These are phyloP conservation scores for Plasmodium cynomolgi DNA, from an alignment of 169 alveolate genomes.

Conservation along the genomic window DNA sequence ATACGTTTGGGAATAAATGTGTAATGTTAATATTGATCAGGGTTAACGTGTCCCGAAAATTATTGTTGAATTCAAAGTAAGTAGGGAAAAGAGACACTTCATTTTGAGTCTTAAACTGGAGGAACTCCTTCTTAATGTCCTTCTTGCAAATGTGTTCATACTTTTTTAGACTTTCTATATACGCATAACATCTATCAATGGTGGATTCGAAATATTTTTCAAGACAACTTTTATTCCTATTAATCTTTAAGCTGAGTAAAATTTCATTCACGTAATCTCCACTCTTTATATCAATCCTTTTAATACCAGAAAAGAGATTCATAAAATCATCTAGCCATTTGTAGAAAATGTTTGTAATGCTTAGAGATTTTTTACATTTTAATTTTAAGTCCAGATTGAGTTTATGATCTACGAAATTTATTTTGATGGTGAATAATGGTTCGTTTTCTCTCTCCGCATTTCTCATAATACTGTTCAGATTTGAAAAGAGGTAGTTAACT, in stretches of 20 bases:
- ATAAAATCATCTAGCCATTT: slow-evolving; percentile 65
- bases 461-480: slow-evolving; percentile 29
- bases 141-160: slow-evolving; percentile 51
- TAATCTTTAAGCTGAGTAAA: slow-evolving; percentile 33
- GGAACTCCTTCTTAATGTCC: slow-evolving; percentile 50
- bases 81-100: slow-evolving; percentile 44
- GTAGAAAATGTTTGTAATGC: slow-evolving; percentile 40
- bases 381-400: slow-evolving; percentile 44
- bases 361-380: slow-evolving; percentile 32
- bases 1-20: slow-evolving; percentile 41
- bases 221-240: slow-evolving; percentile 29
- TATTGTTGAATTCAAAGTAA: slow-evolving; percentile 66
- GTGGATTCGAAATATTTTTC: slow-evolving; percentile 41
- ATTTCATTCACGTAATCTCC: slow-evolving; percentile 70
- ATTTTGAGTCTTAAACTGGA: slow-evolving; percentile 33
- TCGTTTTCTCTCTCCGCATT: slow-evolving; percentile 16
- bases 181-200: slow-evolving; percentile 27
- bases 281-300: slow-evolving; percentile 62
- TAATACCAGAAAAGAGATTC: slow-evolving; percentile 54
- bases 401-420: slow-evolving; percentile 29
- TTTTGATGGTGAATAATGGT: slow-evolving; percentile 40
- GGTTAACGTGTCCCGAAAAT: slow-evolving; percentile 53
- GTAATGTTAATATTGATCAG: slow-evolving; percentile 55
- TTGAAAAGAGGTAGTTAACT: slow-evolving; percentile 21
- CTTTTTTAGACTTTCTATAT: slow-evolving; percentile 26